Conservation (phyloP, 805 yeast species). For the Yamadazyma philogaea region DNA sequence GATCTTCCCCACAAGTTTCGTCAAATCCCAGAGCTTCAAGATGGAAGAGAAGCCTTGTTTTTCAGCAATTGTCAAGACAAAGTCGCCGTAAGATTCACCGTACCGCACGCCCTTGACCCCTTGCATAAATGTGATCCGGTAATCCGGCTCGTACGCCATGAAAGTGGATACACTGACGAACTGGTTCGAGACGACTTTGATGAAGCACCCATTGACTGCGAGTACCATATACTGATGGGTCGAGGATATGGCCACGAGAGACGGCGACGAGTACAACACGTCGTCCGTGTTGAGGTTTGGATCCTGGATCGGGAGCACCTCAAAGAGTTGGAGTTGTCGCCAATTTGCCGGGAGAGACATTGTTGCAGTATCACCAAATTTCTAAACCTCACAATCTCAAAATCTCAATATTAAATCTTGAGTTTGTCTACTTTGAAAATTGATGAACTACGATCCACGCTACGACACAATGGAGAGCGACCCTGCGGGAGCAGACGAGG, state of each 20-base stretch:
- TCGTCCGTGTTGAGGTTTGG: constrained; percentile 63
- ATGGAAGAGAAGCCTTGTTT: constrained; percentile 65
- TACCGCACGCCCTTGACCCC: constrained; percentile 10
- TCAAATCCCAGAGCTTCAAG: constrained; percentile 71
- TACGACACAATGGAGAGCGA: constrained; percentile 28
- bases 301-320: constrained; percentile 77
- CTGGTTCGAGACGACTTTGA: constrained; percentile 56
- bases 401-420: background rate
- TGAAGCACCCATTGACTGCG: constrained; percentile 49
- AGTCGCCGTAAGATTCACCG: constrained; percentile 45
- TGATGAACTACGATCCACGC: constrained; percentile 44
- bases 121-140: constrained; percentile 54
- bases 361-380: constrained; percentile 1
- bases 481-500: constrained; percentile 1
- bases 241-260: constrained; percentile 61
- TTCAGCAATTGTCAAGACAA: constrained; percentile 72
- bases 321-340: constrained; percentile 84
- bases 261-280: constrained; percentile 77
- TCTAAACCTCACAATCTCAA: background rate
- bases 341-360: constrained; percentile 16
- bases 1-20: constrained; percentile 37
- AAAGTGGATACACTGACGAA: constrained; percentile 50
- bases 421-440: background rate
- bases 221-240: constrained; percentile 55
- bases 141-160: constrained; percentile 62